A percentile compares a stretch with the other conserved stretches of the same genome.
Conservation (phyloP, 1,284 basidiomycete genomes). For the Rhodotorula sp. region DNA sequence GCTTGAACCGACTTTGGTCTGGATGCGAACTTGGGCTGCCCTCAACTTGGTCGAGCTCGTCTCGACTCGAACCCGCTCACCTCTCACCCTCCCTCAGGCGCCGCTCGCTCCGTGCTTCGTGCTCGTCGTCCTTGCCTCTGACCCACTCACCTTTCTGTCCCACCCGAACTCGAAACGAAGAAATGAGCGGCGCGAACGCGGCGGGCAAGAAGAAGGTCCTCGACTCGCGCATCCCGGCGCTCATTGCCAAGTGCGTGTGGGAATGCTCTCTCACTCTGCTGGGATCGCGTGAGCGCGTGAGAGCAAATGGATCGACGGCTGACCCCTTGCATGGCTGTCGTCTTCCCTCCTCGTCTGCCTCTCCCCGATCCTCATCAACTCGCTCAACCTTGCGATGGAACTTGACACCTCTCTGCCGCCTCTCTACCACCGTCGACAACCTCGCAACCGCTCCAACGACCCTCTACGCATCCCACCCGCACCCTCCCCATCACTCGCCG, state of each 20-base stretch:
- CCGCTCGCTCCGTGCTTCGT: too few species aligned
- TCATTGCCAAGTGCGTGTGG: conserved; percentile 3
- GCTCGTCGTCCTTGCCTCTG: background rate
- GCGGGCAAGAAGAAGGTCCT: conserved; percentile 35
- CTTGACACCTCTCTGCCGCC: too few species aligned
- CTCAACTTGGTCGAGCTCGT: conserved; percentile 28
- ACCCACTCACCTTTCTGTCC: background rate
- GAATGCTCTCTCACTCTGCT: too few species aligned
- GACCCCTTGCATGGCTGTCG: too few species aligned
- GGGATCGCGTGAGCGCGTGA: too few species aligned
- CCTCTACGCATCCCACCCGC: background rate
- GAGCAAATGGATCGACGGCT: too few species aligned
- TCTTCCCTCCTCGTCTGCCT: too few species aligned
- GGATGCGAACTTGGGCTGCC: background rate
- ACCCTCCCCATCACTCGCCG: background rate
- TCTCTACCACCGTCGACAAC: too few species aligned
- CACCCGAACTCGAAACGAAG: background rate
- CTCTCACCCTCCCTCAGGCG: background rate
- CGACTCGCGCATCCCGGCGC: conserved; percentile 34
- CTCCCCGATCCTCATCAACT: too few species aligned
- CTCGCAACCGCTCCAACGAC: too few species aligned
- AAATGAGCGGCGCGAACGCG: conserved; percentile 27
- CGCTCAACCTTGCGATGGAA: too few species aligned
- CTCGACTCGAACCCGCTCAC: background rate
- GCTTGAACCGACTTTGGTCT: background rate